These are phyloP conservation scores for sweet orange (Citrus sinensis) DNA, from an alignment of 345 rosid species.

Conservation along the genomic window DVS_A1.0 CM039164.1:28270501-28271000, in stretches of 20 bases:
- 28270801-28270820: conserved; percentile 34
- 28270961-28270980: neutral
- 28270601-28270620: conserved; percentile 44
- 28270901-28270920: neutral
- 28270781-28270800: conserved; percentile 57
- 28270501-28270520: conserved; percentile 18
- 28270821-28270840: conserved; percentile 13
- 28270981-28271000: neutral
- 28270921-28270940: neutral
- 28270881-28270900: neutral
- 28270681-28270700: conserved; percentile 31
- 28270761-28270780: conserved; percentile 35
- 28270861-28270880: conserved; percentile 1
- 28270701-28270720: conserved; percentile 31
- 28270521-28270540: conserved; percentile 25
- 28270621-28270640: conserved; percentile 25
- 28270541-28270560: conserved; percentile 34
- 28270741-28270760: neutral
- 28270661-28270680: neutral
- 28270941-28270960: neutral
- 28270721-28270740: conserved; percentile 33
- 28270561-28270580: conserved; percentile 31
- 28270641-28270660: conserved; percentile 13
- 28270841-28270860: conserved; percentile 17
- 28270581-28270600: conserved; percentile 6